A percentile compares a stretch with the other conserved stretches of the same genome.
Evolutionary conservation across 2,329 filamentous ascomycete genomes (phyloP).

Genomic region (Aureobasidium pullulans): DNA sequence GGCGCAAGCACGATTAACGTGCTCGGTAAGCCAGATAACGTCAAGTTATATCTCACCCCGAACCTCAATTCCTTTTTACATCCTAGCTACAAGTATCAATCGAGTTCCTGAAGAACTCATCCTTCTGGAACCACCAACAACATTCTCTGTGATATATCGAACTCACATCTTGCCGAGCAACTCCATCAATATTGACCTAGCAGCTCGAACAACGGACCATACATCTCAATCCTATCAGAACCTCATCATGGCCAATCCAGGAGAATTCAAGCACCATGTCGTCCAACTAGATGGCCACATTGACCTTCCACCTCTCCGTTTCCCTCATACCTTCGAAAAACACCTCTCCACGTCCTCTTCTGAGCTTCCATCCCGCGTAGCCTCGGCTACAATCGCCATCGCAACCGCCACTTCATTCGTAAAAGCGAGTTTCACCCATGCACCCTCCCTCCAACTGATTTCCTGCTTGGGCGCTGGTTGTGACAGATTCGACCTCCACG

Average conservation of each 20-base stretch:
- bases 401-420: constrained; percentile 35
- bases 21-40: not conserved
- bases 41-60: not conserved
- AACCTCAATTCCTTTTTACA: too few species aligned
- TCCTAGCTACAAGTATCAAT: too few species aligned
- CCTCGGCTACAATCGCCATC: constrained; percentile 41
- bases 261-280: constrained; percentile 35
- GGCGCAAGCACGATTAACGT: not conserved
- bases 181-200: not conserved
- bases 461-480: constrained; percentile 41
- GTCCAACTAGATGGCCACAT: constrained; percentile 42
- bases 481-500: constrained; percentile 40
- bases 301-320: constrained; percentile 33
- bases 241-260: not conserved
- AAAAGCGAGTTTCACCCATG: constrained; percentile 31
- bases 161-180: not conserved
- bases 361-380: constrained; percentile 35
- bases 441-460: constrained; percentile 38
- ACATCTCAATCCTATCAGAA: not conserved
- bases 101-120: too few species aligned
- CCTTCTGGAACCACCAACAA: too few species aligned
- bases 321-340: constrained; percentile 36
- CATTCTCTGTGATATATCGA: too few species aligned
- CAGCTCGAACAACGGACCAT: not conserved
- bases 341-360: constrained; percentile 29